Conservation (phyloP, 768 basidiomycete genomes). For the Royoungia palumana region DNA sequence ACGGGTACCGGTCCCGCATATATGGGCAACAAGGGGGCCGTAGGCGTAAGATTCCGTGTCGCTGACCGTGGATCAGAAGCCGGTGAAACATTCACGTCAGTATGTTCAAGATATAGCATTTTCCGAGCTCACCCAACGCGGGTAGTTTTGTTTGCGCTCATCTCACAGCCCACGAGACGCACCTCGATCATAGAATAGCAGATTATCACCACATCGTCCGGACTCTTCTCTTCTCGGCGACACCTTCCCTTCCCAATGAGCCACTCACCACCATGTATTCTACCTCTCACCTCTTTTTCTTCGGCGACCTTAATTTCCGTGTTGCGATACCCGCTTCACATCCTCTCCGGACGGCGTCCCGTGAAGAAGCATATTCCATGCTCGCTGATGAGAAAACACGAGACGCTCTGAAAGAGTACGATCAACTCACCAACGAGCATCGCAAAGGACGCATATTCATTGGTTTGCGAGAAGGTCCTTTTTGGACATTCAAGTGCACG, state of each 20-base stretch:
- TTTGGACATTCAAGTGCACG: conserved; percentile 86
- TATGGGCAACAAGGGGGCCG: conserved; percentile 96
- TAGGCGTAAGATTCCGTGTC: conserved; percentile 80
- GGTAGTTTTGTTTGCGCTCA: conserved; percentile 89
- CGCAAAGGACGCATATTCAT: conserved; percentile 63
- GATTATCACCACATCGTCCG: conserved; percentile 83
- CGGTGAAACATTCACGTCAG: conserved; percentile 85
- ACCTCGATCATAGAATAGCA: conserved; percentile 60
- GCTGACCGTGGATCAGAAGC: conserved; percentile 47
- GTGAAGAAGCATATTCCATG: conserved; percentile 37
- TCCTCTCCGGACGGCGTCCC: conserved; percentile 37
- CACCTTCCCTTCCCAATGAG: conserved; percentile 36
- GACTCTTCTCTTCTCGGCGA: conserved; percentile 71
- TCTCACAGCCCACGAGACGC: conserved; percentile 75
- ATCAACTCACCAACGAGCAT: conserved; percentile 66
- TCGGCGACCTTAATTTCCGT: conserved; percentile 94
- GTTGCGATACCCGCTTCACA: conserved; percentile 60
- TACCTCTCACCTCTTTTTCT: conserved; percentile 87
- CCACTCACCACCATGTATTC: conserved; percentile 65
- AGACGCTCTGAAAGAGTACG: conserved; percentile 63
- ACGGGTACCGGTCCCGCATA: conserved; percentile 67
- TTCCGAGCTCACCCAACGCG: not conserved
- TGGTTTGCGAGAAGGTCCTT: conserved; percentile 79
- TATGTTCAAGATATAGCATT: conserved; percentile 13
- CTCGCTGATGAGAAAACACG: conserved; percentile 51